phyloP scores from a whole-genome alignment of 2,329 filamentous ascomycete species.

The Alternaria metachromatica region DNA sequence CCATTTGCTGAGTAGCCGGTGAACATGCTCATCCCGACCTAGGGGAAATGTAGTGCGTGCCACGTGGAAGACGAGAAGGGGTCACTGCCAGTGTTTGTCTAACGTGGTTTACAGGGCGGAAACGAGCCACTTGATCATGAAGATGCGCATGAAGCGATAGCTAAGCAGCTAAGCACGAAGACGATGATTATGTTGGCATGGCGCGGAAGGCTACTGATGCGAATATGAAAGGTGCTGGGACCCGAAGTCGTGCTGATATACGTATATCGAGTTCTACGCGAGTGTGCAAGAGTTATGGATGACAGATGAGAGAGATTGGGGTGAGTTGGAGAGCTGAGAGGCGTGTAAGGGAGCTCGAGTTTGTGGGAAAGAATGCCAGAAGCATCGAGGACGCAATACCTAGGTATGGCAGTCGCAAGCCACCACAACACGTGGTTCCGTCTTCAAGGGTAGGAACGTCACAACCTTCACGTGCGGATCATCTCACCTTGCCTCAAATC shows the following conservation, averaged over 20 bases:
- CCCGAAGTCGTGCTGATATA: conserved; percentile 79
- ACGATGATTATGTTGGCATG: conserved; percentile 55
- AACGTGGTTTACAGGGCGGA: background rate
- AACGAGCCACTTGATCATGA: background rate
- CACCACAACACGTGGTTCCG: too few relatives aligned
- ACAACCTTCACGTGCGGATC: background rate
- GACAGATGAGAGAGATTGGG: background rate
- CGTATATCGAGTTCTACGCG: conserved; percentile 53
- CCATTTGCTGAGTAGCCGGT: background rate
- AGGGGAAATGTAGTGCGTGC: background rate
- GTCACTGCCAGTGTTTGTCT: background rate
- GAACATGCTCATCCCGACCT: background rate
- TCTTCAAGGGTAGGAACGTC: background rate
- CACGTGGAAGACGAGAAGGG: background rate
- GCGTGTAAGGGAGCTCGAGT: too few relatives aligned
- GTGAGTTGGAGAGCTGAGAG: background rate
- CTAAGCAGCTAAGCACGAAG: background rate
- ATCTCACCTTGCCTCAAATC: background rate
- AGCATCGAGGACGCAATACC: background rate
- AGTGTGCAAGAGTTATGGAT: conserved; percentile 49
- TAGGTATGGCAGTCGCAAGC: background rate
- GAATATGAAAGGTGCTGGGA: conserved; percentile 70
- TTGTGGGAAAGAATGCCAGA: background rate
- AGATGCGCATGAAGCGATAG: background rate
- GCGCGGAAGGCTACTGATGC: conserved; percentile 70